These are phyloP conservation scores for Lablab purpureus DNA, from an alignment of 306 rosid genomes.

Conservation along the genomic window DNA sequence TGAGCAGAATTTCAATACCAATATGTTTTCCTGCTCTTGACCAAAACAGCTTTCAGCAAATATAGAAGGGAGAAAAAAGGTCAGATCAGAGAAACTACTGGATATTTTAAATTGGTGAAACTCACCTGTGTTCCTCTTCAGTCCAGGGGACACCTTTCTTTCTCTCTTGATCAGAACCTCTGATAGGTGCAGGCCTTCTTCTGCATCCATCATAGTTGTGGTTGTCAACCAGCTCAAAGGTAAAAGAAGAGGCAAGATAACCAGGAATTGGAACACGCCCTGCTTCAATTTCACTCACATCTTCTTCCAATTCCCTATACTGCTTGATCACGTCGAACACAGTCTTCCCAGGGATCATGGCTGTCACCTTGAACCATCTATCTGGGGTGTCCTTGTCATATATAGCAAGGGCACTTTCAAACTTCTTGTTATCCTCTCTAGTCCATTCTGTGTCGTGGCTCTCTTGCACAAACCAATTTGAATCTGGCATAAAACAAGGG, in stretches of 20 bases:
- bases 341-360: slow-evolving; percentile 91
- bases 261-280: slow-evolving; percentile 83
- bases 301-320: slow-evolving; percentile 82
- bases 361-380: slow-evolving; percentile 74
- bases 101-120: slow-evolving; percentile 37
- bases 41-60: background rate
- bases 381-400: slow-evolving; percentile 82
- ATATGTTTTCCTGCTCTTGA: background rate
- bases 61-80: slow-evolving; percentile 22
- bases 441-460: slow-evolving; percentile 74
- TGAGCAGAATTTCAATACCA: slow-evolving; percentile 18
- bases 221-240: slow-evolving; percentile 64
- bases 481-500: slow-evolving; percentile 52
- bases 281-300: slow-evolving; percentile 83
- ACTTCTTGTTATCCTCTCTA: slow-evolving; percentile 85
- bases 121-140: slow-evolving; percentile 88
- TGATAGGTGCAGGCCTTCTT: slow-evolving; percentile 57
- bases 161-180: slow-evolving; percentile 83
- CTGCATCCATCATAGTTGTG: slow-evolving; percentile 63
- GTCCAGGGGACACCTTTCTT: slow-evolving; percentile 78
- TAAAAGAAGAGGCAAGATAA: slow-evolving; percentile 71
- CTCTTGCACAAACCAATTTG: slow-evolving; percentile 61
- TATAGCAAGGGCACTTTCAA: slow-evolving; percentile 92
- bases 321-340: slow-evolving; percentile 84
- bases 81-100: background rate